These are phyloP conservation scores for Silene vulgaris DNA, from an alignment of 179 eudicot genomes.

Conservation along the genomic window DNA sequence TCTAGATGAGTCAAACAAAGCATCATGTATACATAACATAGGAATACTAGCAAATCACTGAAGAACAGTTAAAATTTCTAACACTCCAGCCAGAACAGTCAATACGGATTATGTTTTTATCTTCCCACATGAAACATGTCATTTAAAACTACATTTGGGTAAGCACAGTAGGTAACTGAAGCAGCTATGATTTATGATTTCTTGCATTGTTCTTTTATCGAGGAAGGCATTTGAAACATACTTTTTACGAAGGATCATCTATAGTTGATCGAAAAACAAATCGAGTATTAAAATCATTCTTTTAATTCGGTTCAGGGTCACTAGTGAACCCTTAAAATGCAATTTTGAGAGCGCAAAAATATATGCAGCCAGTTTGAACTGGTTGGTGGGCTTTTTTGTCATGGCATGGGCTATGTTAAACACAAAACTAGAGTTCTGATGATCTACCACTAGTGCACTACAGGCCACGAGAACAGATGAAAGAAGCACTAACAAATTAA, in stretches of 20 bases:
- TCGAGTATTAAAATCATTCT: background rate
- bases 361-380: background rate
- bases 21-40: background rate
- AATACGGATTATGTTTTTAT: background rate
- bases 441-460: background rate
- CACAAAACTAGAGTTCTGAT: slow-evolving; percentile 4
- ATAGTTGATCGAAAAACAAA: background rate
- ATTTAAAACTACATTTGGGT: background rate
- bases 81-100: no score
- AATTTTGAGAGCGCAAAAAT: background rate
- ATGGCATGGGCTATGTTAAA: slow-evolving; percentile 5
- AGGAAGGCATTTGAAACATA: no score
- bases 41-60: background rate
- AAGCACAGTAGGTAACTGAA: background rate
- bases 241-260: background rate
- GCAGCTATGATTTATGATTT: no score
- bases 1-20: background rate
- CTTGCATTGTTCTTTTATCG: no score
- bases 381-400: background rate
- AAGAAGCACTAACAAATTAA: background rate
- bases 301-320: background rate
- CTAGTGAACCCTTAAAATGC: background rate
- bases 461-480: background rate
- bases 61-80: background rate
- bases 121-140: background rate